Base-by-base conservation (phyloP, 192 early-diverging fungal species). In the Cladochytrium replicatum region DNA sequence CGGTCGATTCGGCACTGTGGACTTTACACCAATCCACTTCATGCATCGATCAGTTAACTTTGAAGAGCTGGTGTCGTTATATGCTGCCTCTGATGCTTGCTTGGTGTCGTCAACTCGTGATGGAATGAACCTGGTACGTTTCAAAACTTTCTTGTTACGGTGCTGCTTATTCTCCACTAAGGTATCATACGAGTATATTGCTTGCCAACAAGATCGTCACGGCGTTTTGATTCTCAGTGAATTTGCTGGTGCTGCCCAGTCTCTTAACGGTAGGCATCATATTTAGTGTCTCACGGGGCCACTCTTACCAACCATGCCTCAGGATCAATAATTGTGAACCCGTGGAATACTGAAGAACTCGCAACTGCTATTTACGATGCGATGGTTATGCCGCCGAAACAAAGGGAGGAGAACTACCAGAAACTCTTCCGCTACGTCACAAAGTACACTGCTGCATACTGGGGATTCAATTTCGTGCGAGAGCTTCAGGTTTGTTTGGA, bases 241-340 rank as follows among this genome's bases (percentile, higher is more conserved):
- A 64, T 99, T 99, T 77, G 91, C 95, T 6, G 97, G 97, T 27
- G 95, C 94, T 15, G 97, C 95, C 5, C 97, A 99, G 70, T 92
- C 87, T 26, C 69, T 98, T 31, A 93, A 96, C 63, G 95, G 89
- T 69, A 74, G 54, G 39, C 4, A 17, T 41, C 15, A 46, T n/a
- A n/a, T n/a, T 32, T 15, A 15, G 27, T 23, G 17, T 11, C 27
- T 6, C 44, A 52, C 19, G 17, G 23, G 5, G 27, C n/a, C 11
- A 24, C 5, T 25, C 8, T 13, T 69, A 32, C 23, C 32, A 15
- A 29, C 23, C 24, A 26, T 24, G 37, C 38, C 3, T 6, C 57
- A 84, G 82, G 91, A 11, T 87, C 97, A 1, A 78, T 98, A 23
- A 91, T 98, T 60, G 87, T 98, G 48, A 99, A 99, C 67, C 93